Conservation (phyloP, 768 basidiomycete genomes). For the Arthromyces matolae region DNA sequence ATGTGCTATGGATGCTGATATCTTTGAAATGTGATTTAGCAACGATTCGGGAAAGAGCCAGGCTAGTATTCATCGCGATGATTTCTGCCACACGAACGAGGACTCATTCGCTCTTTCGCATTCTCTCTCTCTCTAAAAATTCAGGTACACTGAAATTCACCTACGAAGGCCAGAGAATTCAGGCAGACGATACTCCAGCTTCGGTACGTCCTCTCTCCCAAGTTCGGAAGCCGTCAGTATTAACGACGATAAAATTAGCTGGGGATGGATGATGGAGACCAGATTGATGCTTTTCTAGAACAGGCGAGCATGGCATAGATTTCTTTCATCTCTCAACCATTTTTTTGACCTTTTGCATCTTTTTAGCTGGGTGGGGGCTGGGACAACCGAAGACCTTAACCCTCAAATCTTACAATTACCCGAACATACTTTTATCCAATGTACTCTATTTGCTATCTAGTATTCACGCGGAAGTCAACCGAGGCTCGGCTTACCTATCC, state of each 20-base stretch:
- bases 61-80: constrained; percentile 39
- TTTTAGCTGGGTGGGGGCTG: constrained; percentile 17
- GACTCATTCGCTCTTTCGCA: too few relatives aligned
- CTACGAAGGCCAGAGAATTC: constrained; percentile 50
- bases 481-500: too few relatives aligned
- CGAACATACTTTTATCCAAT: too few relatives aligned
- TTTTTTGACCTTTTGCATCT: not conserved
- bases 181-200: constrained; percentile 48
- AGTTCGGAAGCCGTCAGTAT: too few relatives aligned
- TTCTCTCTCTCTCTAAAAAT: not conserved
- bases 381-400: too few relatives aligned
- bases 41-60: constrained; percentile 55
- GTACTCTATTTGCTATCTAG: constrained; percentile 13
- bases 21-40: constrained; percentile 29
- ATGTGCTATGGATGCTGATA: not conserved
- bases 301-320: constrained; percentile 14
- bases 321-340: not conserved
- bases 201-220: constrained; percentile 33
- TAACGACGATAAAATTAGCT: constrained; percentile 6
- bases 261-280: constrained; percentile 21
- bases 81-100: too few relatives aligned
- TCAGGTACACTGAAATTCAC: constrained; percentile 63
- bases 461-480: constrained; percentile 1
- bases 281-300: constrained; percentile 19
- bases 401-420: too few relatives aligned